Base-by-base conservation (phyloP, 2,329 filamentous ascomycete species). In the Chaetothyriales sp. region DNA sequence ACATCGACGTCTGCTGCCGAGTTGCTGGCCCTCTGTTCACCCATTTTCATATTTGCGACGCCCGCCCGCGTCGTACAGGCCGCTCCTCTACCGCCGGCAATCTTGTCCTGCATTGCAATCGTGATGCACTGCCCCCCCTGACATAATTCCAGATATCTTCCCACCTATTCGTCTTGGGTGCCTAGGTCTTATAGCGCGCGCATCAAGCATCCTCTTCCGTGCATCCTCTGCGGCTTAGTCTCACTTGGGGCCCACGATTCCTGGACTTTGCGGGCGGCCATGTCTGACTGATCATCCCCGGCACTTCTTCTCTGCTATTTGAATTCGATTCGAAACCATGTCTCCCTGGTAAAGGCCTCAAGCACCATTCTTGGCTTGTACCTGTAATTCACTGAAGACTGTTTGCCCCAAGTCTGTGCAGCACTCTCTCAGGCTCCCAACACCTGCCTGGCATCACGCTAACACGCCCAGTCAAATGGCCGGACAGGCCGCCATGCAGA, bases 1-100 rank as follows among this genome's bases (percentile, higher is more conserved):
- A 20, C 22, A 25, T 8, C 22, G 44, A 45, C 44, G 44, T 15
- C 44, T 20, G 44, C 10, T 20, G 18, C 22, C 18, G 18, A 25
- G 2, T 45, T 45, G 44, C 22, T 45, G 43, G 43, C 22, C 7
- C 18, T 20, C 9, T 25, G 18, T 15, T 19, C 44, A 45, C 2
- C 44, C 18, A 20, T 45, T 13, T 28, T 46, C 43, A 51, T 29
- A 50, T 33, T 53, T 54, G 49, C 47, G 49, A 55, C 54, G 48
- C 46, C 49, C 51, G n/a, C n/a, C 44, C 51, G 56, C 8, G 29
- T 58, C 48, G 52, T 49, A 58, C 56, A 54, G 47, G 52, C 50
- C 51, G 28, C 29, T 47, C 51, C 52, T 49, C 51, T 53, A 46
- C 56, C 50, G 55, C 53, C 56, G 52, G 51, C 54, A 56, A 54